These are phyloP conservation scores for Chlamydomonas eustigma DNA, from an alignment of 139 green algal genomes.

Conservation along the genomic window DNA sequence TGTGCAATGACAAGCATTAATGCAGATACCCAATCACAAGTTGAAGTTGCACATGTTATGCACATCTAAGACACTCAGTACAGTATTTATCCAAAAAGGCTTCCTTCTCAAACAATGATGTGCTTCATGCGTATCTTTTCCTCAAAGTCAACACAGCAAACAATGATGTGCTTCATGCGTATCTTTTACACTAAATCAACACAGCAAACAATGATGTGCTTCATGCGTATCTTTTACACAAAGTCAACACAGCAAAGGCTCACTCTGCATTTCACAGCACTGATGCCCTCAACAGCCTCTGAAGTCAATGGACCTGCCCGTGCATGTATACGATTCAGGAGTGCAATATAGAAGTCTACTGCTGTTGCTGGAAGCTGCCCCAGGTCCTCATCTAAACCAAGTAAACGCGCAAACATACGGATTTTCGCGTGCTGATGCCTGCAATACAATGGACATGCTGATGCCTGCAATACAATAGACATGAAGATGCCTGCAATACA, in stretches of 20 bases:
- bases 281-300: slow-evolving; percentile 35
- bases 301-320: slow-evolving; percentile 29
- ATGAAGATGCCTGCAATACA: slow-evolving; percentile 20
- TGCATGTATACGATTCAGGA: slow-evolving; percentile 39
- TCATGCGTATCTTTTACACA: too few relatives aligned
- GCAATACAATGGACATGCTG: slow-evolving; percentile 26
- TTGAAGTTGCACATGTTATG: too few relatives aligned
- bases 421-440: slow-evolving; percentile 36
- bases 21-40: too few relatives aligned
- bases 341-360: slow-evolving; percentile 30
- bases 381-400: slow-evolving; percentile 22
- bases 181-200: too few relatives aligned
- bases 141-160: too few relatives aligned
- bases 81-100: too few relatives aligned
- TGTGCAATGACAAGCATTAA: not conserved
- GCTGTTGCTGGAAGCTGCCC: slow-evolving; percentile 10
- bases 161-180: too few relatives aligned
- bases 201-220: too few relatives aligned
- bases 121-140: too few relatives aligned
- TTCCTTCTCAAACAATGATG: too few relatives aligned
- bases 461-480: not conserved
- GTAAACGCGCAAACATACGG: slow-evolving; percentile 30
- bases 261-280: slow-evolving; percentile 31
- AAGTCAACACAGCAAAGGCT: too few relatives aligned
- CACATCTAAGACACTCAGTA: too few relatives aligned